These are phyloP conservation scores for Thalassiosira hispida DNA, from an alignment of 352 stramenopile species.

Conservation along the genomic window DNA sequence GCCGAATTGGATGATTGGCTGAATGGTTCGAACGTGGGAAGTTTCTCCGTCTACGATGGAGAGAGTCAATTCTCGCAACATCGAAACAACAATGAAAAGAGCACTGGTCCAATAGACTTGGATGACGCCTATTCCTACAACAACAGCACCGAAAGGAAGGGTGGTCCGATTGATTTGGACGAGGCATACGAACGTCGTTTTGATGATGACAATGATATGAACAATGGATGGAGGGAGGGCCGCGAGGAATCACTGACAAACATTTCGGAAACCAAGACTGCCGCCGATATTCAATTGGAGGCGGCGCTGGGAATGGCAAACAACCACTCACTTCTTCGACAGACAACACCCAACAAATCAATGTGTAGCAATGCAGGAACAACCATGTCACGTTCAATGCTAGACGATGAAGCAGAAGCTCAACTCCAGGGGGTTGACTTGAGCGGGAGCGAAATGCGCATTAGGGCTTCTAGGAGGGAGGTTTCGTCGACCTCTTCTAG, in stretches of 20 bases:
- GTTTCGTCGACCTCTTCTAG: not conserved
- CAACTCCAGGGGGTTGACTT: slow-evolving; percentile 44
- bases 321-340: slow-evolving; percentile 1
- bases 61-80: not conserved
- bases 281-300: slow-evolving; percentile 53
- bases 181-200: slow-evolving; percentile 15
- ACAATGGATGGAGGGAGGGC: slow-evolving; percentile 29
- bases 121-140: not conserved
- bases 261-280: slow-evolving; percentile 44
- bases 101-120: slow-evolving; percentile 14
- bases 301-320: slow-evolving; percentile 28
- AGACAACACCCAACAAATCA: slow-evolving; percentile 20
- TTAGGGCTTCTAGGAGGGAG: slow-evolving; percentile 30
- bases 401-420: slow-evolving; percentile 44
- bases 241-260: slow-evolving; percentile 21
- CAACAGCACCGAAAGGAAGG: not conserved
- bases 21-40: slow-evolving; percentile 20
- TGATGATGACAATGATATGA: slow-evolving; percentile 6
- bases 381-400: not conserved
- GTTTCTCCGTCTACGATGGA: slow-evolving; percentile 10
- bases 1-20: slow-evolving; percentile 56
- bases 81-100: no score
- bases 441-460: slow-evolving; percentile 47
- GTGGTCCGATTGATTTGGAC: slow-evolving; percentile 46
- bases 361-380: slow-evolving; percentile 19